These are phyloP conservation scores for Coemansia sp. DNA, from an alignment of 192 early-diverging fungal species.

Conservation along the genomic window DNA sequence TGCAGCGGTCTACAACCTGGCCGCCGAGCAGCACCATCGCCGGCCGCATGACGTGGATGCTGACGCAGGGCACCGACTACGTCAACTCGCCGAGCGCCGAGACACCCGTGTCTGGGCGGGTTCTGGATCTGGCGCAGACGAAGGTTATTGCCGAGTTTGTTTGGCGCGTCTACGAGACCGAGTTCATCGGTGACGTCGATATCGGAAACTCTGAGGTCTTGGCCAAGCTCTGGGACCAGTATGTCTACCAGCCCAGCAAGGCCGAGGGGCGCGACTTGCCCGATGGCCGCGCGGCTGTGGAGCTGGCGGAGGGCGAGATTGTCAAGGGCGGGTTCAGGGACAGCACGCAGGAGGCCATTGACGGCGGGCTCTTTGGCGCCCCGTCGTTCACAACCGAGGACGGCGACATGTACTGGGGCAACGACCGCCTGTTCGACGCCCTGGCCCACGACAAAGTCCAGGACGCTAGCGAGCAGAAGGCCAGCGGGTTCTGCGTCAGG, in stretches of 20 bases:
- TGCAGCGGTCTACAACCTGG: conserved; percentile 8
- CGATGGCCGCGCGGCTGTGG: conserved; percentile 22
- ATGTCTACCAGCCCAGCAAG: conserved; percentile 11
- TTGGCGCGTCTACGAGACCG: conserved; percentile 36
- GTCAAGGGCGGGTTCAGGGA: conserved; percentile 37
- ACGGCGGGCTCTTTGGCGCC: conserved; percentile 52
- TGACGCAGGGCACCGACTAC: conserved; percentile 29
- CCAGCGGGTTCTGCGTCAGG: conserved; percentile 23
- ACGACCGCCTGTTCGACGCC: conserved; percentile 55
- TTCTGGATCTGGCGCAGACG: not conserved
- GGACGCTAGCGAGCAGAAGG: conserved; percentile 15
- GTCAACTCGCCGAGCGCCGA: conserved; percentile 11
- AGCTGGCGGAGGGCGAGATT: conserved; percentile 11
- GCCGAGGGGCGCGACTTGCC: conserved; percentile 6
- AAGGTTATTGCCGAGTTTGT: conserved; percentile 42
- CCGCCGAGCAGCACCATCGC: conserved; percentile 37
- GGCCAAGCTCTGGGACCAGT: conserved; percentile 29
- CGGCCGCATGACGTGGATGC: conserved; percentile 42
- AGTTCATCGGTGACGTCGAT: conserved; percentile 36
- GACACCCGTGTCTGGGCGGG: not conserved
- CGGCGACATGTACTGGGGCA: conserved; percentile 59
- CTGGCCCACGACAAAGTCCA: conserved; percentile 22
- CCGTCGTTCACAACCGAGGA: conserved; percentile 57
- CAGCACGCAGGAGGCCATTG: conserved; percentile 50
- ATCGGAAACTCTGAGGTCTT: conserved; percentile 33